phyloP scores from a whole-genome alignment of 768 basidiomycete species.

The Boletus rubropictus region DNA sequence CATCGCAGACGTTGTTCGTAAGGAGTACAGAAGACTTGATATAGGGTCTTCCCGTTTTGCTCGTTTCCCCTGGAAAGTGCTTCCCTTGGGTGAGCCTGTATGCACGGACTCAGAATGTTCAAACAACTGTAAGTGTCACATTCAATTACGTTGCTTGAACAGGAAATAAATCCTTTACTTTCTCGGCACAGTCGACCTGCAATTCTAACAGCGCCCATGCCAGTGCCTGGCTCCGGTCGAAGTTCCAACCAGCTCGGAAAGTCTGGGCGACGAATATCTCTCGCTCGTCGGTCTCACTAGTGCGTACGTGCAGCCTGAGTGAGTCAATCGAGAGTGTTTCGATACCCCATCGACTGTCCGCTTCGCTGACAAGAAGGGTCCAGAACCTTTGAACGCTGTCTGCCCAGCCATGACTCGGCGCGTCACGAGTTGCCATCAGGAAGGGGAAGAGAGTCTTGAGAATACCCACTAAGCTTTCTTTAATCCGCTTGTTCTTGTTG shows the following conservation, averaged over 20 bases:
- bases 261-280: slow-evolving; percentile 56
- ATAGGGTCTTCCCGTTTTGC: slow-evolving; percentile 56
- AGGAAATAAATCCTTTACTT: slow-evolving; percentile 38
- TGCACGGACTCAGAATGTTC: slow-evolving; percentile 53
- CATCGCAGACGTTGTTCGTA: slow-evolving; percentile 33
- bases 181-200: slow-evolving; percentile 69
- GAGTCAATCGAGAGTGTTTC: slow-evolving; percentile 61
- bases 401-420: slow-evolving; percentile 35
- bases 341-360: slow-evolving; percentile 57
- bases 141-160: slow-evolving; percentile 2
- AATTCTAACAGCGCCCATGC: slow-evolving; percentile 77
- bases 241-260: slow-evolving; percentile 69
- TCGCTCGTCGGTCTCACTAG: slow-evolving; percentile 16
- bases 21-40: slow-evolving; percentile 44
- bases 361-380: slow-evolving; percentile 55
- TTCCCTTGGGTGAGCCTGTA: slow-evolving; percentile 32
- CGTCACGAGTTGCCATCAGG: slow-evolving; percentile 38
- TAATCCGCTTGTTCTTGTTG: slow-evolving; percentile 68
- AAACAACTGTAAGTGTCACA: slow-evolving; percentile 44
- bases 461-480: slow-evolving; percentile 75
- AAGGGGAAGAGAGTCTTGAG: slow-evolving; percentile 71
- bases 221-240: slow-evolving; percentile 62
- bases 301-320: slow-evolving; percentile 47
- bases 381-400: slow-evolving; percentile 50
- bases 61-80: slow-evolving; percentile 42